phyloP scores from a whole-genome alignment of 768 basidiomycete genomes.

The Pleurotus giganteus region DNA sequence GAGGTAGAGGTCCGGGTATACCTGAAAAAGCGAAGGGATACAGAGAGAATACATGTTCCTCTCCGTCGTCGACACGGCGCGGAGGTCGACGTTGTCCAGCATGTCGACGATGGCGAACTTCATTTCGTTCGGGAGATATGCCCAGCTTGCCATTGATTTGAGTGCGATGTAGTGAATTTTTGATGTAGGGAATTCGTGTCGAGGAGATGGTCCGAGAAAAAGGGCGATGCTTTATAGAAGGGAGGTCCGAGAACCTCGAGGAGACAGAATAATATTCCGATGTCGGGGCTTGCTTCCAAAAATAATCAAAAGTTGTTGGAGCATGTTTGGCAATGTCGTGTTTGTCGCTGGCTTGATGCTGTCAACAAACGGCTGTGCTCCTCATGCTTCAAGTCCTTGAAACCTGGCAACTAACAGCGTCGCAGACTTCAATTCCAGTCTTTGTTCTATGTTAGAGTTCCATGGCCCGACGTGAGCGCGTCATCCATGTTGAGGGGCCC shows the following conservation, averaged over 20 bases:
- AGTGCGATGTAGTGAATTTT: slow-evolving; percentile 11
- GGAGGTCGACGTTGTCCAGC: slow-evolving; percentile 42
- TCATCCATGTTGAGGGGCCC: too few relatives aligned
- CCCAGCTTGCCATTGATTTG: slow-evolving; percentile 39
- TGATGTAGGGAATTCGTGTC: slow-evolving; percentile 11
- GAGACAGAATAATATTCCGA: too few relatives aligned
- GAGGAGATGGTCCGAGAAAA: slow-evolving; percentile 11
- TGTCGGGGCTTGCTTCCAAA: too few relatives aligned
- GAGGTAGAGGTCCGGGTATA: slow-evolving; percentile 23
- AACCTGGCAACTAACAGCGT: too few relatives aligned
- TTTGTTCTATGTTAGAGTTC: too few relatives aligned
- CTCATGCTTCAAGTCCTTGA: too few relatives aligned
- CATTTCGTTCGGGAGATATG: slow-evolving; percentile 63
- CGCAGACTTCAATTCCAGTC: too few relatives aligned
- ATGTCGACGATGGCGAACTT: slow-evolving; percentile 54
- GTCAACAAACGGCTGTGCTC: too few relatives aligned
- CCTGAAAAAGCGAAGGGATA: slow-evolving; percentile 59
- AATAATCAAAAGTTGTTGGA: too few relatives aligned
- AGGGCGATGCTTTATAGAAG: background rate
- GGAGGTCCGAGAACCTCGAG: slow-evolving; percentile 4
- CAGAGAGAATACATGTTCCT: slow-evolving; percentile 50
- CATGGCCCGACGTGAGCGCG: too few relatives aligned
- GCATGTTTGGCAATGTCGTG: too few relatives aligned
- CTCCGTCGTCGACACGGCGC: slow-evolving; percentile 48
- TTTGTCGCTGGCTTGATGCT: too few relatives aligned